Conservation (phyloP, 2,329 filamentous ascomycete species). For the Alternaria sp. region DNA sequence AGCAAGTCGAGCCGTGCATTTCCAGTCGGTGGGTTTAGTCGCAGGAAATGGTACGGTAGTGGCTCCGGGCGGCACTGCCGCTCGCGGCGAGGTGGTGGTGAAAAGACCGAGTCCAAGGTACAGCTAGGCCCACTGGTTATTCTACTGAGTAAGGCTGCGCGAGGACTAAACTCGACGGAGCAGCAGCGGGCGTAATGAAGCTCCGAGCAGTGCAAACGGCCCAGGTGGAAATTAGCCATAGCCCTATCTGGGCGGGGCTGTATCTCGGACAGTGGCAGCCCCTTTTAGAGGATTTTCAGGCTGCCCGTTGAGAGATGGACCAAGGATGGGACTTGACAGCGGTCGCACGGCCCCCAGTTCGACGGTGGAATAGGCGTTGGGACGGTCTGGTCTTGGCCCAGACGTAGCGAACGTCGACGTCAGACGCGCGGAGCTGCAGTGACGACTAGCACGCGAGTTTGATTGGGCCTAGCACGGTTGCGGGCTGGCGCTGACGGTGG, state of each 20-base stretch:
- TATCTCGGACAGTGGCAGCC: conserved; percentile 17
- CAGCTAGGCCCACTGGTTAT: conserved; percentile 1
- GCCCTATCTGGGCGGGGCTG: conserved; percentile 11
- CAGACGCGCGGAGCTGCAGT: conserved; percentile 30
- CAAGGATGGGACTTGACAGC: conserved; percentile 26
- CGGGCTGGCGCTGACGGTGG: conserved; percentile 16
- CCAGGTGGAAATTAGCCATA: conserved; percentile 8
- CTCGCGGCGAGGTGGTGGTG: conserved; percentile 8
- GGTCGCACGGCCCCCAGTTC: conserved; percentile 29
- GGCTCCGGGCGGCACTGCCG: conserved; percentile 15
- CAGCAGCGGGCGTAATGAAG: conserved; percentile 7
- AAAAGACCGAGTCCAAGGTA: neutral
- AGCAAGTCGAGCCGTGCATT: conserved; percentile 21
- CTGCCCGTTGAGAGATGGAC: conserved; percentile 28
- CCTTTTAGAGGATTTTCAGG: conserved; percentile 25
- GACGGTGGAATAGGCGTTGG: conserved; percentile 19
- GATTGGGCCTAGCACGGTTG: neutral
- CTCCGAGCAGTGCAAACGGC: neutral
- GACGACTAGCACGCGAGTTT: conserved; percentile 4
- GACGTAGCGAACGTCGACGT: conserved; percentile 31
- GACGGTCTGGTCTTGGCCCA: conserved; percentile 19
- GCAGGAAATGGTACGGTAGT: conserved; percentile 3
- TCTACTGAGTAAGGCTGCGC: neutral
- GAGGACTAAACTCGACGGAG: neutral
- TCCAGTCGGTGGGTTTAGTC: conserved; percentile 4